Evolutionary conservation across 2,329 filamentous ascomycete genomes (phyloP).

Genomic region (Scedosporium apiospermum): DNA sequence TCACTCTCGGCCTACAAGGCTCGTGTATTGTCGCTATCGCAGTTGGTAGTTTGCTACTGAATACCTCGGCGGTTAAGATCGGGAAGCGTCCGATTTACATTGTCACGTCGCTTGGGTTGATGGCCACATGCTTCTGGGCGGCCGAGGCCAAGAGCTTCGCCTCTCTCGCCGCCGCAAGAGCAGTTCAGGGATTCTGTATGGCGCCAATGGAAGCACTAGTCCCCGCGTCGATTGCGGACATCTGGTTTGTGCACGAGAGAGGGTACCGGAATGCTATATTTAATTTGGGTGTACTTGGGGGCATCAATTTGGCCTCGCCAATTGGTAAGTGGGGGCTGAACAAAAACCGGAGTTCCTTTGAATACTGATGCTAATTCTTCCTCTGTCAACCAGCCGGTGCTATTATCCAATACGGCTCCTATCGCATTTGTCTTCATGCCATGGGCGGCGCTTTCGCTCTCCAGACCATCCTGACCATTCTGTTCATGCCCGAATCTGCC

Average conservation of each 20-base stretch:
- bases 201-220: slow-evolving; percentile 28
- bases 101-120: slow-evolving; percentile 20
- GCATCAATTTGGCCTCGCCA: slow-evolving; percentile 28
- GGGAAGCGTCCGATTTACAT: slow-evolving; percentile 27
- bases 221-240: slow-evolving; percentile 28
- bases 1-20: slow-evolving; percentile 25
- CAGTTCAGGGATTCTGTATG: slow-evolving; percentile 25
- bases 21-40: slow-evolving; percentile 24
- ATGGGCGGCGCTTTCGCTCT: slow-evolving; percentile 31
- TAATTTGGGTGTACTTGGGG: slow-evolving; percentile 29
- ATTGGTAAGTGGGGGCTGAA: too few relatives aligned
- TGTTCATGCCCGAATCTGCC: slow-evolving; percentile 32
- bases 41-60: slow-evolving; percentile 23
- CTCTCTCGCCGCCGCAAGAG: slow-evolving; percentile 21
- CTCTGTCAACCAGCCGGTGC: slow-evolving; percentile 19
- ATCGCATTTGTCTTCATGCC: slow-evolving; percentile 21
- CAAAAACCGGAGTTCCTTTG: too few relatives aligned
- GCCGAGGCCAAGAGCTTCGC: slow-evolving; percentile 19
- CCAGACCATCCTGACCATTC: slow-evolving; percentile 24
- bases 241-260: slow-evolving; percentile 33
- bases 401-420: slow-evolving; percentile 26
- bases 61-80: slow-evolving; percentile 25
- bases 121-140: slow-evolving; percentile 24
- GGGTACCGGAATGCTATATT: slow-evolving; percentile 29
- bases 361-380: not conserved